Conservation (phyloP, 1,139 yeast genomes). For the Spencermartinsiella ligniputridi region DNA sequence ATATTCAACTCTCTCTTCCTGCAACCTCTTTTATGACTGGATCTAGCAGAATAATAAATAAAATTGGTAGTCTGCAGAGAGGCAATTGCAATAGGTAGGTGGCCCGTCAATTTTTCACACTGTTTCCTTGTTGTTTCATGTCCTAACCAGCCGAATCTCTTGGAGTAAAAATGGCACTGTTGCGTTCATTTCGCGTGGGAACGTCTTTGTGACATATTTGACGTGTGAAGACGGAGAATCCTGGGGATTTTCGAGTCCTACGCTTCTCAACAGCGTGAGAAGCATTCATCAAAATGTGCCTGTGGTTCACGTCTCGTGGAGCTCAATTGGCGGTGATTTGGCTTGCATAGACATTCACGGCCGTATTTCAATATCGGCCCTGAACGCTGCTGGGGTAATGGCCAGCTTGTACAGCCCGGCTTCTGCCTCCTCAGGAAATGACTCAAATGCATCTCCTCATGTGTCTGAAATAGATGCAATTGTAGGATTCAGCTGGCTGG, state of each 20-base stretch:
- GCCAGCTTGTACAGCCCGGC: slow-evolving; percentile 24
- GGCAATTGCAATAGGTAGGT: slow-evolving; percentile 1
- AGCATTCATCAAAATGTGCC: slow-evolving; percentile 23
- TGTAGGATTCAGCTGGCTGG: slow-evolving; percentile 64
- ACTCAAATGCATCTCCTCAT: slow-evolving; percentile 10
- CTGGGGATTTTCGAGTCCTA: slow-evolving; percentile 65
- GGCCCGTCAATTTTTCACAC: no score
- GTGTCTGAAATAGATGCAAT: slow-evolving; percentile 32
- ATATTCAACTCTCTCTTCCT: no score
- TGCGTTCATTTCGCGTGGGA: slow-evolving; percentile 46
- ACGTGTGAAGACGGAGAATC: slow-evolving; percentile 58
- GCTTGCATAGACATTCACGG: slow-evolving; percentile 41
- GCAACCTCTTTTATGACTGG: neutral
- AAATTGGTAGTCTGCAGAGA: neutral
- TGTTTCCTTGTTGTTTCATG: no score
- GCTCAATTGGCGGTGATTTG: slow-evolving; percentile 38
- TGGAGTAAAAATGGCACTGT: slow-evolving; percentile 77
- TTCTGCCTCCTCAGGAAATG: slow-evolving; percentile 12
- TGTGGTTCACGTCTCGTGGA: slow-evolving; percentile 40
- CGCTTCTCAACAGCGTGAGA: slow-evolving; percentile 15
- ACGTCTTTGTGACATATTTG: slow-evolving; percentile 52
- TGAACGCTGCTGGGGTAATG: slow-evolving; percentile 20
- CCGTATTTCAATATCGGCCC: slow-evolving; percentile 33
- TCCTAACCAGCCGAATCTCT: slow-evolving; percentile 46
- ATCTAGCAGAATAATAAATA: neutral